Evolutionary conservation across 768 basidiomycete genomes (phyloP).

Genomic region (Boletus speciosus): DNA sequence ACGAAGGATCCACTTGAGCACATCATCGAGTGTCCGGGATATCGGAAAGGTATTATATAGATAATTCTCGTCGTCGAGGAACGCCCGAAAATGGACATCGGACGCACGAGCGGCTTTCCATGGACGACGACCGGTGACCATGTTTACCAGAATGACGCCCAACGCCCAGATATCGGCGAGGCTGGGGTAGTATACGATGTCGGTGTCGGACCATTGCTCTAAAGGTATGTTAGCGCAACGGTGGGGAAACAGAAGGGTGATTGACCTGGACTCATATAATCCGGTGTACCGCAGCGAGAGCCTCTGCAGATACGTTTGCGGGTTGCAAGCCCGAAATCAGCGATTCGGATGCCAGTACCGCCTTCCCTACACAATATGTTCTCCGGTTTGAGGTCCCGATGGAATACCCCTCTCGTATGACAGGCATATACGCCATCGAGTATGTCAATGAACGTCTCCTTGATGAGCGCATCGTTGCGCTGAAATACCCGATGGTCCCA

Average conservation of each 20-base stretch:
- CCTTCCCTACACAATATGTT: slow-evolving; percentile 62
- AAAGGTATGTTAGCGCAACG: neutral
- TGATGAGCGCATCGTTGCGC: slow-evolving; percentile 60
- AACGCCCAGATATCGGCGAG: slow-evolving; percentile 65
- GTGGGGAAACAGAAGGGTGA: neutral
- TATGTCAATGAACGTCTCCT: slow-evolving; percentile 69
- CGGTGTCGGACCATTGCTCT: slow-evolving; percentile 54
- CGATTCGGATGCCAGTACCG: slow-evolving; percentile 54
- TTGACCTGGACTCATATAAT: slow-evolving; percentile 72
- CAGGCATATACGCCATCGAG: slow-evolving; percentile 76
- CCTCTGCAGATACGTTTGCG: slow-evolving; percentile 42
- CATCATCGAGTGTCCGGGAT: slow-evolving; percentile 7
- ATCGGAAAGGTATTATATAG: slow-evolving; percentile 13
- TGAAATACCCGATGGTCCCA: slow-evolving; percentile 53
- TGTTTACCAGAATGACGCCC: slow-evolving; percentile 78
- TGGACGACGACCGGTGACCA: slow-evolving; percentile 54
- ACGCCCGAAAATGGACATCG: slow-evolving; percentile 11
- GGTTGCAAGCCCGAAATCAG: slow-evolving; percentile 78
- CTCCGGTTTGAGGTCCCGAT: slow-evolving; percentile 88
- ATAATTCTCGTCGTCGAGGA: slow-evolving; percentile 16
- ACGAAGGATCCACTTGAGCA: slow-evolving; percentile 19
- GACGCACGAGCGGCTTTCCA: slow-evolving; percentile 13
- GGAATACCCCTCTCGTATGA: slow-evolving; percentile 67
- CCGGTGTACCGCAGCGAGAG: slow-evolving; percentile 56
- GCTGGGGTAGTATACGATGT: slow-evolving; percentile 32